Percentiles rank a stretch among this genome's conserved stretches.
phyloP scores from a whole-genome alignment of 2,329 filamentous ascomycete genomes.

The Tolypocladium inflatum region DNA sequence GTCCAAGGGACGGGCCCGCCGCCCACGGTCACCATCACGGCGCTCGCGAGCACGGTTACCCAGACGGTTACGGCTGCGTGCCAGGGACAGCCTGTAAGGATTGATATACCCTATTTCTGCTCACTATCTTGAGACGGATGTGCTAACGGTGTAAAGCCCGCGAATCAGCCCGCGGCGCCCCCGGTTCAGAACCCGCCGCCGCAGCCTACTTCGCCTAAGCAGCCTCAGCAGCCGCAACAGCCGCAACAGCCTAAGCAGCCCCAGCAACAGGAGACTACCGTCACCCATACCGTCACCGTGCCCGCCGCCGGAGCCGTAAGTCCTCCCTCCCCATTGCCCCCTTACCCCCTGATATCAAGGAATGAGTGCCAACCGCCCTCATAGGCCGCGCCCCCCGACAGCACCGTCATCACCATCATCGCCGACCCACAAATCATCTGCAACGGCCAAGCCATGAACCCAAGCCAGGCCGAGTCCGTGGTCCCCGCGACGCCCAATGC shows the following conservation, averaged over 20 bases:
- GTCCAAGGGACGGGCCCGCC: neutral
- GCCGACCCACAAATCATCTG: neutral
- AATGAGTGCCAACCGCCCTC: neutral
- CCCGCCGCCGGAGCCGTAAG: neutral
- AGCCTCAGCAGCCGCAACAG: neutral
- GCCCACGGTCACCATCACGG: slow-evolving; percentile 9
- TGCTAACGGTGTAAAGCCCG: neutral
- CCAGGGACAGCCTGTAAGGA: neutral
- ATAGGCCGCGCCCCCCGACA: neutral
- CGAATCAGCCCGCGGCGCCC: neutral
- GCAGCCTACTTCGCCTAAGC: neutral
- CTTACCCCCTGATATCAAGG: neutral
- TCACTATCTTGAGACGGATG: neutral
- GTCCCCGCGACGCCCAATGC: slow-evolving; percentile 4
- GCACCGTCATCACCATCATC: neutral
- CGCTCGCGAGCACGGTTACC: slow-evolving; percentile 3
- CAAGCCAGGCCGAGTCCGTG: neutral
- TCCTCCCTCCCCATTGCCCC: neutral
- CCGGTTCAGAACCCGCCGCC: neutral
- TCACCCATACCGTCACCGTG: neutral
- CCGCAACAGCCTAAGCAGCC: neutral
- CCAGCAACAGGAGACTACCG: neutral
- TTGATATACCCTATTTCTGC: too few species aligned
- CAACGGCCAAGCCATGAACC: neutral
- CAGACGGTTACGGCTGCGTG: slow-evolving; percentile 4